These are phyloP conservation scores for Scutellaria galericulata DNA, from an alignment of 257 asterid species.

Conservation along the genomic window DNA sequence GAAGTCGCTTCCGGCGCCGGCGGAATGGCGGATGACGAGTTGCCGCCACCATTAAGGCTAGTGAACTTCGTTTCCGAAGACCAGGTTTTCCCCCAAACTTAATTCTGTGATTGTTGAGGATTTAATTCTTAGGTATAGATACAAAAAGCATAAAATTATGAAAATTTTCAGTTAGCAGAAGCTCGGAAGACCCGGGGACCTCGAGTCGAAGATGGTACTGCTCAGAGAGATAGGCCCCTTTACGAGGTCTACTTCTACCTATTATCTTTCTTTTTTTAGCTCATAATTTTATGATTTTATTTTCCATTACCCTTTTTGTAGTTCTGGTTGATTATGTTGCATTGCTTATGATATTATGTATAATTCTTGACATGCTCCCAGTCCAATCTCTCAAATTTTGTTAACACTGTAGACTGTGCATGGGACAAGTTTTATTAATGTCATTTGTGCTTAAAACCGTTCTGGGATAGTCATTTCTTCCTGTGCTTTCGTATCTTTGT, in stretches of 20 bases:
- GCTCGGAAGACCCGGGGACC: constrained; percentile 75
- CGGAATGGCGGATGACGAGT: constrained; percentile 60
- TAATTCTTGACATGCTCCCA: not conserved
- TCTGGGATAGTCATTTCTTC: not conserved
- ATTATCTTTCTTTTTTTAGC: not conserved
- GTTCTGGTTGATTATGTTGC: not conserved
- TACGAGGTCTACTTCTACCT: constrained; percentile 58
- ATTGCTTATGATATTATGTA: not conserved
- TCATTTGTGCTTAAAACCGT: not conserved
- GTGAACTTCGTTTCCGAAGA: constrained; percentile 93
- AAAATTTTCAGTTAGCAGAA: constrained; percentile 70
- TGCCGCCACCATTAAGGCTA: constrained; percentile 66
- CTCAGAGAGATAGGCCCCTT: constrained; percentile 93
- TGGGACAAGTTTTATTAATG: not conserved
- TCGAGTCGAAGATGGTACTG: constrained; percentile 96
- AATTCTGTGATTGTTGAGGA: not conserved
- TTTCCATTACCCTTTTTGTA: not conserved
- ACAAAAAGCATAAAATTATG: constrained; percentile 1
- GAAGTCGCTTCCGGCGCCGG: constrained; percentile 10
- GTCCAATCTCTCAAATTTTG: not conserved
- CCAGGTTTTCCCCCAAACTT: constrained; percentile 53
- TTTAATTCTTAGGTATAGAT: not conserved
- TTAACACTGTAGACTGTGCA: not conserved
- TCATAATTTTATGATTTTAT: not conserved
- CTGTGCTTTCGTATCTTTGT: constrained; percentile 8